Percentiles rank a stretch among this genome's conserved stretches.
These are phyloP conservation scores for Phanerochaete carnosa DNA, from an alignment of 768 basidiomycete genomes.

Conservation along the genomic window DNA sequence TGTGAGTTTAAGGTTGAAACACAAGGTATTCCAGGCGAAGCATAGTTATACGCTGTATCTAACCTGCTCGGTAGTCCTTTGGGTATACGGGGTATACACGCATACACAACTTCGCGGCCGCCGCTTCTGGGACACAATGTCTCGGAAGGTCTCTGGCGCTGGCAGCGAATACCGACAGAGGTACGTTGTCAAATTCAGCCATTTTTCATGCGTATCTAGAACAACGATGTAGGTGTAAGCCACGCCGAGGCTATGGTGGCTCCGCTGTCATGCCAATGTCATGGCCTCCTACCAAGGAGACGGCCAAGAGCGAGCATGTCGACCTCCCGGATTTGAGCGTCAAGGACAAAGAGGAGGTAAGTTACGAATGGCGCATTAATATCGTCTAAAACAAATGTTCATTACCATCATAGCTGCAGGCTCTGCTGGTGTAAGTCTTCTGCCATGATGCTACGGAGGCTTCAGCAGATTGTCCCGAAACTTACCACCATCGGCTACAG, in stretches of 20 bases:
- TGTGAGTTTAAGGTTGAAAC: neutral
- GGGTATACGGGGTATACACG: conserved; percentile 48
- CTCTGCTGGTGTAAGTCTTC: conserved; percentile 56
- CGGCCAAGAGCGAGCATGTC: neutral
- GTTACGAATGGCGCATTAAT: neutral
- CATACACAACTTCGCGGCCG: conserved; percentile 41
- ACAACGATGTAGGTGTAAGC: conserved; percentile 37
- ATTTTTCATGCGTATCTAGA: neutral
- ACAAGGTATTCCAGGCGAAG: neutral
- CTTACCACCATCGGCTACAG: conserved; percentile 7
- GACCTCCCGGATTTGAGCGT: conserved; percentile 35
- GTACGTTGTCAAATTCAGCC: conserved; percentile 25
- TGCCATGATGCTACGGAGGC: no score
- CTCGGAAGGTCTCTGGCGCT: conserved; percentile 31
- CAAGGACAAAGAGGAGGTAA: conserved; percentile 48
- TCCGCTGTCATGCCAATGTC: conserved; percentile 45
- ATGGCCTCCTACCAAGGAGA: conserved; percentile 41
- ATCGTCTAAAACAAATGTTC: neutral
- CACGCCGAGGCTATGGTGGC: conserved; percentile 30
- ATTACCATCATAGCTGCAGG: conserved; percentile 41
- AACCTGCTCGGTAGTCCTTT: conserved; percentile 32
- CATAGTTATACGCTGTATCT: neutral
- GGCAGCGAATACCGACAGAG: conserved; percentile 52
- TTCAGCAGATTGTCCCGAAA: no score
- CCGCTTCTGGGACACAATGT: conserved; percentile 42